A percentile compares a stretch with the other conserved stretches of the same genome.
These are phyloP conservation scores for Wickerhamomyces sp. DNA, from an alignment of 1,139 yeast species.

Conservation along the genomic window DNA sequence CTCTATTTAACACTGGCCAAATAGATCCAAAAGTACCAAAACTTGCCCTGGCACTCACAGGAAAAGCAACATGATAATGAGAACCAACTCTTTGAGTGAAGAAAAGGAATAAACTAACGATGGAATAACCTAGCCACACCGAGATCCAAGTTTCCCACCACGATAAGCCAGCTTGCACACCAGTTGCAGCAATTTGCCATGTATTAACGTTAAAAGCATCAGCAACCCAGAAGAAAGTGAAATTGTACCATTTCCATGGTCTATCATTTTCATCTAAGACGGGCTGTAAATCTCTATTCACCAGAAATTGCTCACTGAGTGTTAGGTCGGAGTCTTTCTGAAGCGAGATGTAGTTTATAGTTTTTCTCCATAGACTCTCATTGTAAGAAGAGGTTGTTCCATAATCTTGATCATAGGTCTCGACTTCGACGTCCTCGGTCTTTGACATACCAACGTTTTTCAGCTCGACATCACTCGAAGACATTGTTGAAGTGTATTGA, in stretches of 20 bases:
- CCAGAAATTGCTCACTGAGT: conserved; percentile 52
- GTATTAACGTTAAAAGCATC: conserved; percentile 86
- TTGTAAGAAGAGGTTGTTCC: conserved; percentile 11
- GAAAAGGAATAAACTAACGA: conserved; percentile 60
- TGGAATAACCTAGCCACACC: conserved; percentile 68
- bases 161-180: conserved; percentile 64
- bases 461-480: not conserved
- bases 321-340: conserved; percentile 29
- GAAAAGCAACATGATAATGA: conserved; percentile 72
- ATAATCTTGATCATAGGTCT: conserved; percentile 7
- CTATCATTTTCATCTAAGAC: conserved; percentile 61
- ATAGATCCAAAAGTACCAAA: conserved; percentile 77
- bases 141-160: conserved; percentile 93
- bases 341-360: conserved; percentile 15
- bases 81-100: conserved; percentile 69
- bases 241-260: conserved; percentile 80
- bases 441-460: not conserved
- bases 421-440: not conserved
- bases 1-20: conserved; percentile 79
- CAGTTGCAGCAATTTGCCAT: conserved; percentile 88
- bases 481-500: not conserved
- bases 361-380: conserved; percentile 8
- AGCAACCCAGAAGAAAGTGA: conserved; percentile 77
- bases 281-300: conserved; percentile 72
- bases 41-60: conserved; percentile 66